These are phyloP conservation scores for Entonaema liquescens DNA, from an alignment of 495 filamentous ascomycete species.

Conservation along the genomic window DNA sequence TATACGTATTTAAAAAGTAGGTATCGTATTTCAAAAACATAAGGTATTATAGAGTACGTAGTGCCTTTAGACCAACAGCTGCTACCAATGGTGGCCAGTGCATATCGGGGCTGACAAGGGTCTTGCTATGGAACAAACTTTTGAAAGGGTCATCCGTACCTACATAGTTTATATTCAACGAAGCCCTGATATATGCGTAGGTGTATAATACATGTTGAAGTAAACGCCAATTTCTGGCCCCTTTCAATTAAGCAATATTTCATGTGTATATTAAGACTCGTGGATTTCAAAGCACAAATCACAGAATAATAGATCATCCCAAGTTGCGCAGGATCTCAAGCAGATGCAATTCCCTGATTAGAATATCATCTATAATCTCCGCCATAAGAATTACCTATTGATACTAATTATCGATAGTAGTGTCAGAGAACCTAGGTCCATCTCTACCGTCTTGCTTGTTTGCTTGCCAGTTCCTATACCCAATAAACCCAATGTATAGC, in stretches of 20 bases:
- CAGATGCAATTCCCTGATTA: too few species aligned
- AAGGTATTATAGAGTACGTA: neutral
- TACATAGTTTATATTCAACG: too few species aligned
- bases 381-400: conserved; percentile 15
- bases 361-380: neutral
- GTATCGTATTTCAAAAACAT: too few species aligned
- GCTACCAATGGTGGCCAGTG: too few species aligned
- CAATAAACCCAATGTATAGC: conserved; percentile 7
- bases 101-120: too few species aligned
- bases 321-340: neutral
- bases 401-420: conserved; percentile 7
- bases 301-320: neutral
- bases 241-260: too few species aligned
- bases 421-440: neutral
- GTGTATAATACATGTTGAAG: too few species aligned
- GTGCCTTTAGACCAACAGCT: neutral
- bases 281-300: neutral
- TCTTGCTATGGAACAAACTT: too few species aligned
- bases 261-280: neutral
- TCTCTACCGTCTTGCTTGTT: conserved; percentile 16
- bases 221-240: too few species aligned
- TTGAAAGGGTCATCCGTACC: too few species aligned
- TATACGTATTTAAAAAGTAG: too few species aligned
- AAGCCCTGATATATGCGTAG: too few species aligned
- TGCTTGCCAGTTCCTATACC: conserved; percentile 1